phyloP scores from a whole-genome alignment of 495 filamentous ascomycete genomes.

The Aspergillus egyptiacus region DNA sequence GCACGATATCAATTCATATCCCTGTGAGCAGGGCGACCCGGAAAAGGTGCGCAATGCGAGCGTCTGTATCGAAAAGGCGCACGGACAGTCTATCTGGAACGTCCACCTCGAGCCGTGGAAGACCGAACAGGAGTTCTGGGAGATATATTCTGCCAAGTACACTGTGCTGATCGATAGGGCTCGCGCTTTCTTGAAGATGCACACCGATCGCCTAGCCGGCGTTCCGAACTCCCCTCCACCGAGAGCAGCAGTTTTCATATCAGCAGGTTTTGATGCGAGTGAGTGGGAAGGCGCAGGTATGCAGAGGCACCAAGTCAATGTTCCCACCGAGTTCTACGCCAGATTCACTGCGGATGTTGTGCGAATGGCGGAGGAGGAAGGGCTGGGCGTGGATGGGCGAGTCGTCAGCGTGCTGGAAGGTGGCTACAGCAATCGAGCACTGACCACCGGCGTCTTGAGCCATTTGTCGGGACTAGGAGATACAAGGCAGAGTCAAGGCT shows the following conservation, averaged over 20 bases:
- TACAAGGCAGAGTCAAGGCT: not conserved
- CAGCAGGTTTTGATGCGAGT: conserved; percentile 93
- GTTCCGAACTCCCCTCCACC: conserved; percentile 50
- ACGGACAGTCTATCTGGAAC: conserved; percentile 92
- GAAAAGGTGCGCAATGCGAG: conserved; percentile 89
- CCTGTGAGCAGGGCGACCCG: conserved; percentile 82
- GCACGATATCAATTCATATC: conserved; percentile 97
- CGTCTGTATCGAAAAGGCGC: conserved; percentile 84
- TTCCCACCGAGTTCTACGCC: conserved; percentile 95
- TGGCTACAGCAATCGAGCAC: conserved; percentile 86
- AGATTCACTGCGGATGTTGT: conserved; percentile 80
- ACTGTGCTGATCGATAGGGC: conserved; percentile 70
- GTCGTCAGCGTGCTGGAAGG: conserved; percentile 92
- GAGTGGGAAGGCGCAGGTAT: conserved; percentile 88
- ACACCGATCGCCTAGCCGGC: conserved; percentile 56
- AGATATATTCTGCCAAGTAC: conserved; percentile 73
- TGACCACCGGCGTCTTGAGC: conserved; percentile 81
- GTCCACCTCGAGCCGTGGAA: conserved; percentile 89
- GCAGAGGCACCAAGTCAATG: conserved; percentile 91
- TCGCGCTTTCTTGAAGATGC: conserved; percentile 61
- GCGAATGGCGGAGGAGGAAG: conserved; percentile 73
- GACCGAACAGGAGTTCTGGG: conserved; percentile 78
- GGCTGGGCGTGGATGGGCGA: conserved; percentile 68
- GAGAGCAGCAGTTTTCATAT: conserved; percentile 85
- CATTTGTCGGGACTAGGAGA: conserved; percentile 74